phyloP scores from a whole-genome alignment of 2,329 filamentous ascomycete species.

The Alternaria sp. region DNA sequence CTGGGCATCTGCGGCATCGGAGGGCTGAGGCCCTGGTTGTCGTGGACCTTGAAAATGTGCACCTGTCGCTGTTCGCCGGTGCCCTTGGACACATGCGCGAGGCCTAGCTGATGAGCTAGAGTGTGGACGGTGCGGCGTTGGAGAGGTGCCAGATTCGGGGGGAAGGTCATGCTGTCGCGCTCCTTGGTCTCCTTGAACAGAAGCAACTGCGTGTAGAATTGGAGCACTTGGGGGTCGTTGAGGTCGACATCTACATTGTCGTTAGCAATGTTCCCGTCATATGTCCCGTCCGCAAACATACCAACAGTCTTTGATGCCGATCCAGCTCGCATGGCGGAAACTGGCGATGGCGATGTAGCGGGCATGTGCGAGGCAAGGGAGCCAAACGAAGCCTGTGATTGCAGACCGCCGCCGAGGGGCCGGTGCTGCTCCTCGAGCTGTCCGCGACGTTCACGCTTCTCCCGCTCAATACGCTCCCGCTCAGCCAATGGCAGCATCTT shows the following conservation, averaged over 20 bases:
- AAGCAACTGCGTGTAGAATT: constrained; percentile 88
- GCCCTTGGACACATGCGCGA: constrained; percentile 89
- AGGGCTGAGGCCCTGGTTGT: constrained; percentile 65
- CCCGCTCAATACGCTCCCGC: constrained; percentile 92
- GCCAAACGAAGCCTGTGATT: constrained; percentile 85
- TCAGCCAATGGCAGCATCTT: constrained; percentile 98
- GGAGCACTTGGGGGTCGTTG: constrained; percentile 86
- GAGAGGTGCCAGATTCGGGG: constrained; percentile 77
- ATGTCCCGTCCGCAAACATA: constrained; percentile 29
- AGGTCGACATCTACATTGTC: constrained; percentile 74
- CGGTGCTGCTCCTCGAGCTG: constrained; percentile 97
- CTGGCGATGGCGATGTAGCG: constrained; percentile 70
- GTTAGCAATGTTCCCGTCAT: constrained; percentile 19
- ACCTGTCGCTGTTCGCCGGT: constrained; percentile 87
- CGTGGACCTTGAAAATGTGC: constrained; percentile 78
- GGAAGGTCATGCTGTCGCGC: constrained; percentile 84
- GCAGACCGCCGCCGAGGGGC: constrained; percentile 71
- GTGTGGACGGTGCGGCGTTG: constrained; percentile 93
- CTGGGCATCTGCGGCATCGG: constrained; percentile 66
- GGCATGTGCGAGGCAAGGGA: constrained; percentile 72
- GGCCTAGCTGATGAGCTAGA: constrained; percentile 90
- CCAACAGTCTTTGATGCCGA: constrained; percentile 51
- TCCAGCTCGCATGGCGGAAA: constrained; percentile 61
- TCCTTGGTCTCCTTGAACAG: constrained; percentile 82
- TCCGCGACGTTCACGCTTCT: constrained; percentile 93